A percentile compares a stretch with the other conserved stretches of the same genome.
phyloP scores from a whole-genome alignment of 1,139 yeast species.

The Saccharomyces hybrid region DNA sequence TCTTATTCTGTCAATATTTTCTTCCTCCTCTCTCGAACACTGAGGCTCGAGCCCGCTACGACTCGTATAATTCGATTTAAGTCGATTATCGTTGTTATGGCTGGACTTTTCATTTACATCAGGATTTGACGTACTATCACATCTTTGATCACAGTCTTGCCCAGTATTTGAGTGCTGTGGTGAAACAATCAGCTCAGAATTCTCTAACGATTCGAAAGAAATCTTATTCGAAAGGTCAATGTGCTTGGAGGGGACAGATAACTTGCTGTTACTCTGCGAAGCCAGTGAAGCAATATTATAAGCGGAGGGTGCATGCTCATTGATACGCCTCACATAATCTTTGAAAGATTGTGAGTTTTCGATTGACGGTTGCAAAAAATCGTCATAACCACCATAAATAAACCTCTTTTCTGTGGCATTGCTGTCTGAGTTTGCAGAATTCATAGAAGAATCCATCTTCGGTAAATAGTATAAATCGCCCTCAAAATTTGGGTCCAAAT shows the following conservation, averaged over 20 bases:
- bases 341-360: slow-evolving; percentile 14
- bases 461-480: slow-evolving; percentile 69
- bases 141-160: background rate
- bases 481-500: slow-evolving; percentile 67
- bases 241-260: background rate
- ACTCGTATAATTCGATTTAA: background rate
- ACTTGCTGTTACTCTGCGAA: slow-evolving; percentile 4
- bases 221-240: background rate
- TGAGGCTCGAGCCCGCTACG: background rate
- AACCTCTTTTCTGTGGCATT: slow-evolving; percentile 4
- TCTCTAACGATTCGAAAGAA: background rate
- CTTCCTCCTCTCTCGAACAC: slow-evolving; percentile 46
- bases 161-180: background rate
- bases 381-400: slow-evolving; percentile 5
- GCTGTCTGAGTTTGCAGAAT: slow-evolving; percentile 20
- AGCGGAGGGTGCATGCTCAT: slow-evolving; percentile 14
- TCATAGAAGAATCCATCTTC: background rate
- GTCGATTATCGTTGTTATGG: background rate
- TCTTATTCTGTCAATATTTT: slow-evolving; percentile 62
- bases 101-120: background rate
- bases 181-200: background rate
- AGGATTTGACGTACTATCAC: background rate
- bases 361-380: slow-evolving; percentile 18
- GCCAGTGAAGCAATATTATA: slow-evolving; percentile 15
- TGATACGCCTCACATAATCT: slow-evolving; percentile 17